Evolutionary conservation across 805 yeast species (phyloP).

Genomic region (Zygosaccharomyces kombuchaensis): DNA sequence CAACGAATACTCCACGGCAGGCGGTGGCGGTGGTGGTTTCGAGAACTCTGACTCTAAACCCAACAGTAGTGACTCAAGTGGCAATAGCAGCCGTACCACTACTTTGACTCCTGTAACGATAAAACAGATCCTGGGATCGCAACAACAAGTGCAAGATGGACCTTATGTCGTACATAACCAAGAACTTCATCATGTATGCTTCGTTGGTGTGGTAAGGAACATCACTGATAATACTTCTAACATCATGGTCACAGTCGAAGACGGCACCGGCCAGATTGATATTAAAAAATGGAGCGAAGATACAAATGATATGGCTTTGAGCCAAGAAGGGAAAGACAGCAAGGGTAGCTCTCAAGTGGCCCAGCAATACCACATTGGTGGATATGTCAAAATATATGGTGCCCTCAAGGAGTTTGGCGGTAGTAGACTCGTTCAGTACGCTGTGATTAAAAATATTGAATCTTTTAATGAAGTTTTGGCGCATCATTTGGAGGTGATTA

Average conservation of each 20-base stretch:
- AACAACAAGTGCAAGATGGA: constrained; percentile 60
- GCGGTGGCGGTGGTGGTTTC: constrained; percentile 34
- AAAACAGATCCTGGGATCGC: constrained; percentile 62
- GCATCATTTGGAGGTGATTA: constrained; percentile 62
- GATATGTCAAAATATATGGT: constrained; percentile 58
- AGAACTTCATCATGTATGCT: constrained; percentile 57
- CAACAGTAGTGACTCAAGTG: constrained; percentile 20
- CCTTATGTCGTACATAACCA: constrained; percentile 57
- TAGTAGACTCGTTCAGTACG: constrained; percentile 60
- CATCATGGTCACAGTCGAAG: constrained; percentile 59
- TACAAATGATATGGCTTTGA: constrained; percentile 28
- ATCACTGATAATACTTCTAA: constrained; percentile 56
- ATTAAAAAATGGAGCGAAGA: constrained; percentile 62
- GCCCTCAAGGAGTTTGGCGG: constrained; percentile 56
- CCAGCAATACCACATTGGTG: constrained; percentile 41
- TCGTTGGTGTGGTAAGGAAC: constrained; percentile 68
- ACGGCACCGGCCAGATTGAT: constrained; percentile 68
- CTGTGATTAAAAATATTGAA: constrained; percentile 50
- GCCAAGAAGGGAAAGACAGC: constrained; percentile 26
- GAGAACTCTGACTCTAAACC: constrained; percentile 28
- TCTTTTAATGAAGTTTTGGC: constrained; percentile 67
- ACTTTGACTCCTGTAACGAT: constrained; percentile 65
- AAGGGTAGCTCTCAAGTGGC: constrained; percentile 32
- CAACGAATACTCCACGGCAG: constrained; percentile 30
- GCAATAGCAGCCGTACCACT: constrained; percentile 19